phyloP scores from a whole-genome alignment of 139 green algal species.

The Parachlorella kessleri region DNA sequence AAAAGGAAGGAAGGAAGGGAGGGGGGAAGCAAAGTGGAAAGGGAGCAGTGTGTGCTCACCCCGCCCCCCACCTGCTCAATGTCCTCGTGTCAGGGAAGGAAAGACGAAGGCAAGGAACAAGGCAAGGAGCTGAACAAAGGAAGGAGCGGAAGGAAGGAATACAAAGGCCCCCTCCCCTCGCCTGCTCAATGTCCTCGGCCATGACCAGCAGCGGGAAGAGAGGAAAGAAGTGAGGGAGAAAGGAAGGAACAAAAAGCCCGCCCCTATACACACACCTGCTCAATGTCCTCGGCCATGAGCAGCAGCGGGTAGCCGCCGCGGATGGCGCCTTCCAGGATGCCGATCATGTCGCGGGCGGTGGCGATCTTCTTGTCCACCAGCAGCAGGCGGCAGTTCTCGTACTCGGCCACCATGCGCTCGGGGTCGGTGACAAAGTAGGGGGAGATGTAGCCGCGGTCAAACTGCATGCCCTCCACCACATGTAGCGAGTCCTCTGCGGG shows the following conservation, averaged over 20 bases:
- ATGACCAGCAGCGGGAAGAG: constrained; percentile 98
- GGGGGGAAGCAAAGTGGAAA: too few relatives aligned
- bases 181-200: constrained; percentile 97
- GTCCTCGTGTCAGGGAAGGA: too few relatives aligned
- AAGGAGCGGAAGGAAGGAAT: not conserved
- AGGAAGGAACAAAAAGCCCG: not conserved
- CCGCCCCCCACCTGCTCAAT: too few relatives aligned
- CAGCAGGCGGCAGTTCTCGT: constrained; percentile 90
- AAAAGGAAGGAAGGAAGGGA: too few relatives aligned
- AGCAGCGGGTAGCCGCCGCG: constrained; percentile 93
- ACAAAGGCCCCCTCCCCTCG: not conserved
- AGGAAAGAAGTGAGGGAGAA: too few relatives aligned
- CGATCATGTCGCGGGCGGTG: constrained; percentile 95
- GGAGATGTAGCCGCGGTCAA: constrained; percentile 98
- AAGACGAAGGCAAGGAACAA: too few relatives aligned
- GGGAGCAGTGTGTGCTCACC: too few relatives aligned
- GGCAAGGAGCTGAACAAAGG: not conserved
- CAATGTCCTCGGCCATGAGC: constrained; percentile 99
- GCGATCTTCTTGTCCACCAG: constrained; percentile 99
- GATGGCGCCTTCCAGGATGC: constrained; percentile 93
- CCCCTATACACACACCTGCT: constrained; percentile 46
- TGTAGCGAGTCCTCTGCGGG: constrained; percentile 92
- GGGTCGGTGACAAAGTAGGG: constrained; percentile 99
- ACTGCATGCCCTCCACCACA: constrained; percentile 99
- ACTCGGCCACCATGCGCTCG: constrained; percentile 96